phyloP scores from a whole-genome alignment of 176 grass and related monocot species.

The Oropetium thomaeum region DNA sequence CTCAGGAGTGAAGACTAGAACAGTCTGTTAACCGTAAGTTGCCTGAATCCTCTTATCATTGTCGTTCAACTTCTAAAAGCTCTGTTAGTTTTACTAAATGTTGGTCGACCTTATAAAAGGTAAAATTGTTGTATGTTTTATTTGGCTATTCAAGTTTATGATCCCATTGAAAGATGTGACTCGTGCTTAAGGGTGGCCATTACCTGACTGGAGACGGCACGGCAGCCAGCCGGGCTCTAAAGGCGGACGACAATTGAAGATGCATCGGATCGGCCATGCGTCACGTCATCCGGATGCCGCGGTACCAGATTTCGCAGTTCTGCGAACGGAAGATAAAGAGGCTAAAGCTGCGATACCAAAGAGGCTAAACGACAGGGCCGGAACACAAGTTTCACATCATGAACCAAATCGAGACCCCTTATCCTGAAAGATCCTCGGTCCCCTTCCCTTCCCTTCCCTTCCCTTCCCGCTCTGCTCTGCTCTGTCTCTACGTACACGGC shows the following conservation, averaged over 20 bases:
- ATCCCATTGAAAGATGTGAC: neutral
- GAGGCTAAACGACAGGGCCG: slow-evolving; percentile 1
- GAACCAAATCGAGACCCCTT: slow-evolving; percentile 44
- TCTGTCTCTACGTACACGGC: no score
- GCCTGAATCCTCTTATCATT: neutral
- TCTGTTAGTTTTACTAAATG: neutral
- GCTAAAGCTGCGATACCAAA: neutral
- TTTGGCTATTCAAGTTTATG: neutral
- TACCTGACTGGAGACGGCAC: slow-evolving; percentile 5
- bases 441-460: no score
- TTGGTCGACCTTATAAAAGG: no score
- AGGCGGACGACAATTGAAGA: neutral
- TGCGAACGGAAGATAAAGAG: neutral
- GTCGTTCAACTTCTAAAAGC: neutral
- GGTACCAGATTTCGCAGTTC: neutral
- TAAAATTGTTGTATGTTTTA: no score
- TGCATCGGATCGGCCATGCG: neutral
- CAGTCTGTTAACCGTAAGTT: neutral
- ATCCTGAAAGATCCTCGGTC: slow-evolving; percentile 50
- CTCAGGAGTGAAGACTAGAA: neutral
- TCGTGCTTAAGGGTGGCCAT: neutral
- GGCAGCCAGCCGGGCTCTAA: neutral
- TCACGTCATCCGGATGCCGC: slow-evolving; percentile 15
- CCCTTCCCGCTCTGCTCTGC: no score
- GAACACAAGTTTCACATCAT: slow-evolving; percentile 36